Evolutionary conservation across 1,284 basidiomycete species (phyloP), one percentile per base, ranked within the genome.

Genomic region (Cutaneotrichosporon sp.): DNA sequence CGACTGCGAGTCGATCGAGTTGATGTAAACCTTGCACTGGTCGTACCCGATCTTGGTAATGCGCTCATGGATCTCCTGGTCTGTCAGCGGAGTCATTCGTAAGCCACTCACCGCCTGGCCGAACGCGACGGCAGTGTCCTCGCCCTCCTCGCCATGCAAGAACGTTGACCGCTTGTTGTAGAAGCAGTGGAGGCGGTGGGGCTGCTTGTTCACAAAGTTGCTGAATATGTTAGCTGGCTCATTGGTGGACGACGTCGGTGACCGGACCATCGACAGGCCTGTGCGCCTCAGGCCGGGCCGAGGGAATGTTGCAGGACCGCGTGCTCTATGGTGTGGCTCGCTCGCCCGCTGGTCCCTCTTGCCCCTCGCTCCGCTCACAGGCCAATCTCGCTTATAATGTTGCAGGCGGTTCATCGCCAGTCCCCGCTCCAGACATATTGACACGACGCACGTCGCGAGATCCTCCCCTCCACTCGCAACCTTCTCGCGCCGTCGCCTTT

Each of bases 111-210:
- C 93, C 86, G 91, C 89, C 83, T 99, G 96, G 62, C 96, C 96
- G 21, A 72, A 72, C 73, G 88, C 91, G 83, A 89, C 92, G 40
- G 92, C 85, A 71, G 88, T 88, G 61, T 98, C 96, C 82, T 97
- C 94, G 64, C 95, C 97, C 84, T 97, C 94, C 65, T 90, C 91
- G 63, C 92, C 92, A 81, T 97, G 94, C 79, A 91, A 91, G 83
- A 95, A 96, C 71, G 96, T 97, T 60, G 94, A 97, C 74, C 88
- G 87, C 86, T 98, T 98, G 78, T 90, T 97, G 86, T 99, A 99
- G 85, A 99, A 99, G 83, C 94, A 96, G 83, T 99, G 96, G 71
- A 99, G 87, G 79, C 93, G 90, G 82, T 90, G 85, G 69, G 96
- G 96, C 70, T 96, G 89, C 83, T 97, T 95, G 87, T 99, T 97